Conservation (phyloP, 2,329 filamentous ascomycete genomes). For the Pseudopithomyces chartarum region DNA sequence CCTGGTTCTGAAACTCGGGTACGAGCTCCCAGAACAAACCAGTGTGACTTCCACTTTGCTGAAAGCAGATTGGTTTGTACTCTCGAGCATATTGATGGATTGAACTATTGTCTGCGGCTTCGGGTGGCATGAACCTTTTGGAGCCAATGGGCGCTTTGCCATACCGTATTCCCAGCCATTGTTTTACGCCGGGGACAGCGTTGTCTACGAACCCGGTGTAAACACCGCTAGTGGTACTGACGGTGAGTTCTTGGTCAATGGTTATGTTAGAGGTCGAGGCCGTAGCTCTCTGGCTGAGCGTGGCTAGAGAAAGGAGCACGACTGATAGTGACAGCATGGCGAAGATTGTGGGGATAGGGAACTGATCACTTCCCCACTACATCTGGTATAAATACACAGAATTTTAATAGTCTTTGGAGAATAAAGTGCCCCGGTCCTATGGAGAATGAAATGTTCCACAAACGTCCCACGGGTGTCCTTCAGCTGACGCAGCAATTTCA, state of each 20-base stretch:
- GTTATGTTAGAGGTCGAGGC: not conserved
- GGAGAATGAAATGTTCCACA: too few species aligned
- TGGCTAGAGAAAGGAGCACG: too few species aligned
- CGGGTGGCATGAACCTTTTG: conserved; percentile 31
- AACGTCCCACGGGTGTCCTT: too few species aligned
- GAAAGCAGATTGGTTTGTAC: not conserved
- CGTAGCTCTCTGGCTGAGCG: too few species aligned
- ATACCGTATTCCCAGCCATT: conserved; percentile 38
- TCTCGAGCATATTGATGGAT: conserved; percentile 17
- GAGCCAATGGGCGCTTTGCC: conserved; percentile 30
- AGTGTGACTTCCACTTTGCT: conserved; percentile 11
- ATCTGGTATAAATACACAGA: too few species aligned
- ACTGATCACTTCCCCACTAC: too few species aligned
- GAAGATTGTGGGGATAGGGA: too few species aligned
- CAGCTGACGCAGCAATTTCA: too few species aligned
- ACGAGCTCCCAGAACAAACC: conserved; percentile 18
- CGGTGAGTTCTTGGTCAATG: conserved; percentile 5
- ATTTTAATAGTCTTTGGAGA: too few species aligned
- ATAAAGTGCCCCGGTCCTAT: too few species aligned
- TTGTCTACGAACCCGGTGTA: conserved; percentile 34
- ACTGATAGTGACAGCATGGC: too few species aligned
- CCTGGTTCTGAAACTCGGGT: conserved; percentile 13
- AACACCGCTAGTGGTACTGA: conserved; percentile 15
- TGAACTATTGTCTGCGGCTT: conserved; percentile 1
- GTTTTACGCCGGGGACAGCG: conserved; percentile 33